phyloP scores from a whole-genome alignment of 371 early-diverging fungal species.

The Lichtheimia corymbifera region DNA sequence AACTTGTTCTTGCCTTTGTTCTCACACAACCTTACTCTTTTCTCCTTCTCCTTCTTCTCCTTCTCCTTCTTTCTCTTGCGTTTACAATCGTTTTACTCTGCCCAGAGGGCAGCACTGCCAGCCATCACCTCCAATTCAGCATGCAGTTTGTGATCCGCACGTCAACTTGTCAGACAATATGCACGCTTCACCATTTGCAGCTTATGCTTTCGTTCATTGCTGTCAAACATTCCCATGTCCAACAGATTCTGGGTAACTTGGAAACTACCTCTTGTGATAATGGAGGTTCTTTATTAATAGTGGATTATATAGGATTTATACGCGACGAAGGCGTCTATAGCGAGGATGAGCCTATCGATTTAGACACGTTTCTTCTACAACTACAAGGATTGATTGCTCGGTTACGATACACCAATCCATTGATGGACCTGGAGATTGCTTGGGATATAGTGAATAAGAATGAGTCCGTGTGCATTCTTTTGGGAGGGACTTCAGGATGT shows the following conservation, averaged over 20 bases:
- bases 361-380: slow-evolving; percentile 6
- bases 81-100: too few species aligned
- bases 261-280: background rate
- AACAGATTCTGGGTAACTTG: slow-evolving; percentile 23
- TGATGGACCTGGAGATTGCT: slow-evolving; percentile 29
- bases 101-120: too few species aligned
- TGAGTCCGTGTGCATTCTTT: slow-evolving; percentile 32
- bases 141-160: slow-evolving; percentile 6
- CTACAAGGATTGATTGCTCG: slow-evolving; percentile 12
- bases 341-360: slow-evolving; percentile 6
- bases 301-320: too few species aligned
- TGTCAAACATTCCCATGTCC: slow-evolving; percentile 27
- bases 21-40: too few species aligned
- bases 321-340: background rate
- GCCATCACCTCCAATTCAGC: too few species aligned
- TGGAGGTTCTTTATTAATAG: background rate
- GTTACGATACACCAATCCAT: slow-evolving; percentile 22
- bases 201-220: slow-evolving; percentile 27
- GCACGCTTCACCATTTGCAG: slow-evolving; percentile 27
- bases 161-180: slow-evolving; percentile 8
- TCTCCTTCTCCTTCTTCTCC: too few species aligned
- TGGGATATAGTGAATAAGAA: slow-evolving; percentile 30
- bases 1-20: too few species aligned
- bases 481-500: slow-evolving; percentile 37
- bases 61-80: too few species aligned